phyloP scores from a whole-genome alignment of 257 asterid species.

The Gentiana macrophylla region DNA sequence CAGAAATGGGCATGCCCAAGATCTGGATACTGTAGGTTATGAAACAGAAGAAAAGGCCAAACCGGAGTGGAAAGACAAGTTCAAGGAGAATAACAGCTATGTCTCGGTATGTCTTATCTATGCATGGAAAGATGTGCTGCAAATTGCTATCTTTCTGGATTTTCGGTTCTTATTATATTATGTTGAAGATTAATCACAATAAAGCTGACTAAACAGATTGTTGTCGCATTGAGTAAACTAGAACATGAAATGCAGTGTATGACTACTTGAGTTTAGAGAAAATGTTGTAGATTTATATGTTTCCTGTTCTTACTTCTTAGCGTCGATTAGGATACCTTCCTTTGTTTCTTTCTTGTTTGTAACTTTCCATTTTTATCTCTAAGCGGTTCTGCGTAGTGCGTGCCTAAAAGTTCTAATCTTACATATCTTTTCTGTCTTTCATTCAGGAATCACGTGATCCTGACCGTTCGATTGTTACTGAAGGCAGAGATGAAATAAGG shows the following conservation, averaged over 20 bases:
- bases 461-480: conserved; percentile 75
- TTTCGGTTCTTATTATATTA: background rate
- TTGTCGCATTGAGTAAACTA: background rate
- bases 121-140: background rate
- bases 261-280: background rate
- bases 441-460: conserved; percentile 68
- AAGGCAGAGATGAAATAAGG: conserved; percentile 49
- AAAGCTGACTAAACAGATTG: background rate
- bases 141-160: background rate
- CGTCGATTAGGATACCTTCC: background rate
- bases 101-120: conserved; percentile 35
- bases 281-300: background rate
- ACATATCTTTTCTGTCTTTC: conserved; percentile 3
- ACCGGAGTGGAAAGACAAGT: conserved; percentile 88
- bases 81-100: conserved; percentile 47
- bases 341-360: background rate
- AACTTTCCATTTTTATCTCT: conserved; percentile 1
- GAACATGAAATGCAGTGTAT: too few species aligned
- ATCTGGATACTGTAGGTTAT: conserved; percentile 38
- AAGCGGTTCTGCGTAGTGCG: background rate
- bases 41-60: conserved; percentile 80
- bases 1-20: conserved; percentile 38
- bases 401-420: too few species aligned
- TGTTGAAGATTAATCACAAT: background rate
- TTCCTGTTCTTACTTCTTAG: too few species aligned